Percentiles rank a stretch among this genome's conserved stretches.
Evolutionary conservation across 176 grass and related monocot species (phyloP).

Genomic region (Coix lacrymajobi): DNA sequence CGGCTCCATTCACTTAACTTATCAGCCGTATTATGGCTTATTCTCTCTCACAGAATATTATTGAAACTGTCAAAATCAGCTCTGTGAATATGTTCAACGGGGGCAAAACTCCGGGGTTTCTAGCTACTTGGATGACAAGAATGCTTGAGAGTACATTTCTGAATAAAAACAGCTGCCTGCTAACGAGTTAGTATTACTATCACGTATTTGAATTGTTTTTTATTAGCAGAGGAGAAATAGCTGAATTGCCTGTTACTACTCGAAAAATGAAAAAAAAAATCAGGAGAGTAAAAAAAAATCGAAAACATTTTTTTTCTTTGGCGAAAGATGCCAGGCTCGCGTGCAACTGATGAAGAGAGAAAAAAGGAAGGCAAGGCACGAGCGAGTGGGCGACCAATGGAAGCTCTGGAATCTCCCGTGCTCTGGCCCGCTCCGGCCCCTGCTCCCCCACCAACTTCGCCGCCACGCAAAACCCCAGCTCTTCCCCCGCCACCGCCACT

Average conservation of each 20-base stretch:
- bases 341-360: not conserved
- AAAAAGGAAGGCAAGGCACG: not conserved
- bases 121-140: not conserved
- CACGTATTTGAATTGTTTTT: not conserved
- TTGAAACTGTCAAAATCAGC: no score
- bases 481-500: not conserved
- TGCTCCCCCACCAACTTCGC: slow-evolving; percentile 1
- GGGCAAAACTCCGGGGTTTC: not conserved
- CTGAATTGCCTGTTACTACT: not conserved
- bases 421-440: not conserved
- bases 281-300: not conserved
- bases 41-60: no score
- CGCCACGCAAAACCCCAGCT: slow-evolving; percentile 16
- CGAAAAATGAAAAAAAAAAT: not conserved
- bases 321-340: not conserved
- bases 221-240: not conserved
- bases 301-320: not conserved
- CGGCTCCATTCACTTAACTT: no score
- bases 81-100: no score
- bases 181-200: not conserved
- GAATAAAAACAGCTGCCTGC: not conserved
- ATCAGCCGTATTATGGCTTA: no score
- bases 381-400: not conserved
- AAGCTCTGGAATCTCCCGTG: not conserved
- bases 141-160: not conserved